Evolutionary conservation across 2,329 filamentous ascomycete species (phyloP), one percentile per base, ranked within the genome.

Genomic region (Ophiostoma perfectum): DNA sequence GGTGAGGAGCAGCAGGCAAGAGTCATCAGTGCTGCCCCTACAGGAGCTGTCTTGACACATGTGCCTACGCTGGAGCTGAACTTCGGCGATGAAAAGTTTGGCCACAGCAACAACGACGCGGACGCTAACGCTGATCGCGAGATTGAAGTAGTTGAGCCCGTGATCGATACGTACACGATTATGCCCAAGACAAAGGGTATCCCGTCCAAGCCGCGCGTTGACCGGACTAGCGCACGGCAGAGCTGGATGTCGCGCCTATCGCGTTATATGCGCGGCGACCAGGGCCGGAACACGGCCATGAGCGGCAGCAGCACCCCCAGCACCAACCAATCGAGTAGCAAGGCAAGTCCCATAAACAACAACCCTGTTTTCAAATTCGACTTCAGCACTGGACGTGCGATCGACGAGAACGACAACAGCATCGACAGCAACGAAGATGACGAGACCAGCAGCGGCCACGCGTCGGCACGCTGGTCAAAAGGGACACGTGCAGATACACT

Each of bases 181-280:
- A 41, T 38, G 36, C 36, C 58, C 38, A 62, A 62, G 55, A 38
- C 39, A 45, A 67, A 62, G 60, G 68, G 68, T 14, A 69, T 65
- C 9, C 65, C 68, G 3, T 36, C 65, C 2, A 18, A 44, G 36
- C 68, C n/a, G 42, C 42, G 27, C 14, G 58, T n/a, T 4, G 62
- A 45, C 27, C 44, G 44, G 42, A 68, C 44, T 27, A 62, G 60
- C 9, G 47, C 64, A 14, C 69, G 69, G 1, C 45, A 60, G 62
- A 73, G 72, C 66, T 73, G 72, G 72, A 69, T 73, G 70, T 71
- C 72, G 6, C 69, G 70, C 1, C 66, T 73, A 14, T 71, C 70
- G 6, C 68, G 71, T 16, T 64, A 63, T 63, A 66, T 72, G 71
- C 68, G 69, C 63, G 45, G 67, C 66, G 4, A 66, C 45, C 64